Evolutionary conservation across 495 filamentous ascomycete genomes (phyloP).

Genomic region (Penicillium samsonianum): DNA sequence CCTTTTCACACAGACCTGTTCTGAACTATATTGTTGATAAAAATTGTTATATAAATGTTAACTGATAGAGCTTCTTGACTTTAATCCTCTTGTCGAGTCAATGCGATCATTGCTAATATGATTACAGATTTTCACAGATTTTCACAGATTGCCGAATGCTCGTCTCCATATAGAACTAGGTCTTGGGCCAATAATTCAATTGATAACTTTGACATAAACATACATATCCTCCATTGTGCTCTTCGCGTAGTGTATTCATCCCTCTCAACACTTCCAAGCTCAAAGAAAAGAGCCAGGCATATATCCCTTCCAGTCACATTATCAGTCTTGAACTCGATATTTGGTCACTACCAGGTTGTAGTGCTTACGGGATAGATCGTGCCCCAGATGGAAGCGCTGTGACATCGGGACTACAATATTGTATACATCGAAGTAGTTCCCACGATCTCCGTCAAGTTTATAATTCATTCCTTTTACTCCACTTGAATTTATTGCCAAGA

Average conservation of each 20-base stretch:
- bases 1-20: conserved; percentile 61
- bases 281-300: neutral
- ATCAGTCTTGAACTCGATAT: neutral
- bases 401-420: neutral
- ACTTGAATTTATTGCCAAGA: neutral
- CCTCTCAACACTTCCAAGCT: too few species aligned
- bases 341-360: neutral
- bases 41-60: conserved; percentile 51
- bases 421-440: neutral
- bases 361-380: neutral
- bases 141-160: neutral
- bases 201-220: neutral
- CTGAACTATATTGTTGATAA: conserved; percentile 51
- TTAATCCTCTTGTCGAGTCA: conserved; percentile 9
- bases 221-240: neutral
- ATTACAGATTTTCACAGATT: neutral
- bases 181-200: neutral
- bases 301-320: neutral
- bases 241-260: neutral
- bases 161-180: neutral
- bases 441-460: neutral
- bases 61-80: conserved; percentile 38
- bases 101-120: conserved; percentile 17
- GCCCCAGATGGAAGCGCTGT: neutral
- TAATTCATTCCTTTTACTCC: neutral